Conservation (phyloP, 164 flowering plant genomes). For the Annona cherimola region DNA sequence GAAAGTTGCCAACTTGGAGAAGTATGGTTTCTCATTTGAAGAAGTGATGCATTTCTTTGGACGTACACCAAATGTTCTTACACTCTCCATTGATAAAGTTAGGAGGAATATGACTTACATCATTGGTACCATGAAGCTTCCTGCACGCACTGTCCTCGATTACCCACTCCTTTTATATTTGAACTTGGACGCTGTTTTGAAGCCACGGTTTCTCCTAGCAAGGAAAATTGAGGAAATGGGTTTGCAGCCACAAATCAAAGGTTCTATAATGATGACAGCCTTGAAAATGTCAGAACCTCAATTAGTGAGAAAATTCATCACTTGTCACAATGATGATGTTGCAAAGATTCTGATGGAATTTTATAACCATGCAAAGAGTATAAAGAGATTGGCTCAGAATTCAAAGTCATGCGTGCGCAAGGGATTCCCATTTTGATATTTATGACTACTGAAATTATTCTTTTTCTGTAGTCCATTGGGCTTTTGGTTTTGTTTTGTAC, state of each 20-base stretch:
- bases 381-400: slow-evolving; percentile 48
- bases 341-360: slow-evolving; percentile 34
- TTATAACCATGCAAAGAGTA: slow-evolving; percentile 36
- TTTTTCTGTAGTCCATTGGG: background rate
- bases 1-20: slow-evolving; percentile 50
- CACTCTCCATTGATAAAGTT: slow-evolving; percentile 56
- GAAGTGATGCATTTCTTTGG: slow-evolving; percentile 42
- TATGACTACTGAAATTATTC: background rate
- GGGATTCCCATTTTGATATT: slow-evolving; percentile 52
- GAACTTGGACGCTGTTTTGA: slow-evolving; percentile 47
- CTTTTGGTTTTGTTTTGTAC: background rate
- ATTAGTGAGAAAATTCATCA: slow-evolving; percentile 40
- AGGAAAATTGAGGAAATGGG: slow-evolving; percentile 46
- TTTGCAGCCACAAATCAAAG: slow-evolving; percentile 36
- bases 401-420: slow-evolving; percentile 26
- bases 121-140: slow-evolving; percentile 42
- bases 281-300: slow-evolving; percentile 56
- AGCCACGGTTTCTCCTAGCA: slow-evolving; percentile 41
- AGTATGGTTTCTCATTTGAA: slow-evolving; percentile 54
- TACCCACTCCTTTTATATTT: slow-evolving; percentile 36
- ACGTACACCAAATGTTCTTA: slow-evolving; percentile 40
- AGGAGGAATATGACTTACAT: slow-evolving; percentile 66
- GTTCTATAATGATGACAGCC: slow-evolving; percentile 35
- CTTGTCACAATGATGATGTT: slow-evolving; percentile 39
- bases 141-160: slow-evolving; percentile 30